Evolutionary conservation across 2,329 filamentous ascomycete species (phyloP), one percentile per base, ranked within the genome.

Genomic region (Lachnellula occidentalis): DNA sequence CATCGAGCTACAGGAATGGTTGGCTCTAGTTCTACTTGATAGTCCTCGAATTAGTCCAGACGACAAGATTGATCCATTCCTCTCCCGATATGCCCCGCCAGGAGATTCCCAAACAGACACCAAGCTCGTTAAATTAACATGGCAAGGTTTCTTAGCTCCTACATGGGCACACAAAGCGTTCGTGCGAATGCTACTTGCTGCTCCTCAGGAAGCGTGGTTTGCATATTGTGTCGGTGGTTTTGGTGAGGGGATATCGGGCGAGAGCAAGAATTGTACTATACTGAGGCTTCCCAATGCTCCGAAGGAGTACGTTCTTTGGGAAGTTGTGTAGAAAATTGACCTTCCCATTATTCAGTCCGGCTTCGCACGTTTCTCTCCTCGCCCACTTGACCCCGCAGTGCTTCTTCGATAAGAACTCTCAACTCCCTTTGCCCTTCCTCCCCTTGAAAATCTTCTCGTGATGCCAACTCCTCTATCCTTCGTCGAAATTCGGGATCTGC

Each of bases 401-500:
- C 91, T 65, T 96, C 90, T 61, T 87, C 81, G 5, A 99, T 84
- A 57, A 99, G 74, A 61, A 82, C 79, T 57, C 91, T 81, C 65
- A 99, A 72, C 67, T 92, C 84, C 21, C 79, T 80, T 72, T 99
- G 94, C 4, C 88, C 89, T 56, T 87, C 83, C 51, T 89, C 85
- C 5, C 84, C 87, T 64, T 92, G 78, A 65, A 96, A 95, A 67
- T 97, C 91, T 22, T 87, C 85, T 41, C 90, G 79, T 36, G 86
- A 80, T 2, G 94, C 92, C 56, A 99, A 74, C 71, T 96, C 88
- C 66, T 97, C 91, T 67, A 99, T 97, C 51, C 89, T 80, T 61
- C 87, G 78, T 67, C 87, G 83, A 62, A 99, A 90, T 62, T 92
- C 91, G 1, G 89, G 84, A 67, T 97, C 91, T 8, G 86, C 81